Base-by-base conservation (phyloP, 805 yeast genomes). In the Geotrichum ghanense region DNA sequence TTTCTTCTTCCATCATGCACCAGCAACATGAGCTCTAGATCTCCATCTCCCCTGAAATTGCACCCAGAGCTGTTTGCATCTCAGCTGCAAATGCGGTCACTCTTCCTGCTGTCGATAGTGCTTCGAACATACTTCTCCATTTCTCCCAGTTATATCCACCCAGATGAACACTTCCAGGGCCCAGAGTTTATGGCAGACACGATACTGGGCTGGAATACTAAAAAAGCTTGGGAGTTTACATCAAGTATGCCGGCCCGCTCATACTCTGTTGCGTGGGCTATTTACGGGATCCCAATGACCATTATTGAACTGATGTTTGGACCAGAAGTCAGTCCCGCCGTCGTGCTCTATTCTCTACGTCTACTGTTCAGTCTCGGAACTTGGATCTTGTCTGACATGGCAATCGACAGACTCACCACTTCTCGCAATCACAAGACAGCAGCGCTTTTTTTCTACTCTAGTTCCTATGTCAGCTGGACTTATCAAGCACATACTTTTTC, bases 121-220 rank as follows among this genome's bases (percentile, higher is more conserved):
- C 54, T 76, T 22, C 60, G 86, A 45, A 64, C 82, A 20, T 65
- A 74, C 22, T 66, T 86, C 41, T 79, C 83, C 0, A 59, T 83
- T 1, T 77, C 82, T 47, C 73, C 82, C 24, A 85, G 96, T 0
- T 92, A 94, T 59, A 79, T 92, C 43, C 99, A 94, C 55, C 99
- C 99, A 0, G 99, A 92, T 69, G 99, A 92, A 66, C 96, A 89
- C 61, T 85, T 86, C 61, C 99, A 94, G 61, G 76, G 81, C n/a
- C 74, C 94, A 43, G 94, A 88, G 60, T 81, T 83, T 0, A 57
- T 90, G 21, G 70, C 79, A 10, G 58, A 58, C 27, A 61, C 56
- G 22, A 53, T 74, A 22, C 68, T 63, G 50, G 70, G 69, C 10
- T 78, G 60, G 72, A 68, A 60, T 48, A 63, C 69, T 22, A 69